phyloP scores from a whole-genome alignment of 306 rosid genomes.

The Potentilla sterilis region DNA sequence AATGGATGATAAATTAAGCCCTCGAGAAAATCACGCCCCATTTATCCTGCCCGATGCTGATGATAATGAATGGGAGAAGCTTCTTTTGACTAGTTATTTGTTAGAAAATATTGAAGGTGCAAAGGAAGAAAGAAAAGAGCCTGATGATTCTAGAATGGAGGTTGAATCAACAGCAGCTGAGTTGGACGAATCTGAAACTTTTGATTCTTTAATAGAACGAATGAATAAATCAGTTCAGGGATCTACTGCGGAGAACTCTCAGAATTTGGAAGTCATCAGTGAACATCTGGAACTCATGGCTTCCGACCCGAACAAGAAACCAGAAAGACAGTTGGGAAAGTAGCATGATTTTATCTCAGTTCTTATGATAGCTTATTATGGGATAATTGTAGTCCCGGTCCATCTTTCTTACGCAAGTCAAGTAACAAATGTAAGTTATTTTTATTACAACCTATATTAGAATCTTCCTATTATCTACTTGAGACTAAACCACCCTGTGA shows the following conservation, averaged over 20 bases:
- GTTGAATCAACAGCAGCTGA: slow-evolving; percentile 35
- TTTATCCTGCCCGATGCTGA: slow-evolving; percentile 66
- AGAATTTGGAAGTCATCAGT: slow-evolving; percentile 38
- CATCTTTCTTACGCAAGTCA: slow-evolving; percentile 4
- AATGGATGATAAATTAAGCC: slow-evolving; percentile 63
- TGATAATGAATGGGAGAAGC: slow-evolving; percentile 60
- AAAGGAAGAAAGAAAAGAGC: slow-evolving; percentile 34
- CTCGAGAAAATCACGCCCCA: slow-evolving; percentile 53
- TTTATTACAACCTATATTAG: not conserved
- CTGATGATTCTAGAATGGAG: slow-evolving; percentile 42
- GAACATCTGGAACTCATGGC: slow-evolving; percentile 42
- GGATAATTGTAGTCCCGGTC: not conserved
- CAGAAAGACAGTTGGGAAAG: slow-evolving; percentile 9
- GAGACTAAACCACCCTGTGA: not conserved
- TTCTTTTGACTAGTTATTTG: slow-evolving; percentile 53
- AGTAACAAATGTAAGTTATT: slow-evolving; percentile 11
- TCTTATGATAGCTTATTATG: not conserved
- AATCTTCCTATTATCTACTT: not conserved
- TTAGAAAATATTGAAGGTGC: slow-evolving; percentile 39
- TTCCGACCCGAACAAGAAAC: slow-evolving; percentile 36
- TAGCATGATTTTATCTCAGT: not conserved
- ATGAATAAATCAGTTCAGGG: slow-evolving; percentile 42
- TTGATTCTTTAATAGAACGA: slow-evolving; percentile 46
- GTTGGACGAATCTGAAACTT: slow-evolving; percentile 32
- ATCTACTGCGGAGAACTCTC: slow-evolving; percentile 30